These are phyloP conservation scores for Verticillium nonalfalfae DNA, from an alignment of 2,329 filamentous ascomycete genomes.

Conservation along the genomic window DNA sequence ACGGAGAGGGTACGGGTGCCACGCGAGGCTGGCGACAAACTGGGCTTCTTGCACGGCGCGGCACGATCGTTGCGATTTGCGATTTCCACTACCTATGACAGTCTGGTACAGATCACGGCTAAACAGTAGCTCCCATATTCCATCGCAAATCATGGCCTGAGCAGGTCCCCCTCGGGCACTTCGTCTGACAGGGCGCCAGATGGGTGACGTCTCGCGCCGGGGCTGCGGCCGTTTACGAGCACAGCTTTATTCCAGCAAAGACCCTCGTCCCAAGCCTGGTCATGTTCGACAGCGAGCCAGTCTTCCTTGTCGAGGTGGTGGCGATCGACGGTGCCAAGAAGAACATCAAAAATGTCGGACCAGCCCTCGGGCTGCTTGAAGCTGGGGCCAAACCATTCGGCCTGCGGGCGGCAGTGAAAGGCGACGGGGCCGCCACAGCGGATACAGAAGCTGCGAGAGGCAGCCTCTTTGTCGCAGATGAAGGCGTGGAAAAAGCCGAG, in stretches of 20 bases:
- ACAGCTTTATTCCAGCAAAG: slow-evolving; percentile 1
- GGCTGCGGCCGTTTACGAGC: not conserved
- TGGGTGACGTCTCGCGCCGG: not conserved
- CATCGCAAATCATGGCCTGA: not conserved
- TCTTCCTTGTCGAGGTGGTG: not conserved
- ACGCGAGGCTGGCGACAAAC: not conserved
- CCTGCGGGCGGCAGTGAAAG: not conserved
- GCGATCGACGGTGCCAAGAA: not conserved
- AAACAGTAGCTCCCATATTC: too few relatives aligned
- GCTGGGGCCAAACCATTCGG: slow-evolving; percentile 1
- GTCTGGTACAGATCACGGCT: too few relatives aligned
- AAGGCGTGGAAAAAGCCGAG: slow-evolving; percentile 18
- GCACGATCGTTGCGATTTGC: not conserved
- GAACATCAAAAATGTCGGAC: not conserved
- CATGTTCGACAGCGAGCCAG: not conserved
- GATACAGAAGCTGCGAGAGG: slow-evolving; percentile 17
- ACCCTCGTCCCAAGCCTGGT: not conserved
- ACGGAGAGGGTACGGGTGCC: not conserved
- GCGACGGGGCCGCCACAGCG: slow-evolving; percentile 13
- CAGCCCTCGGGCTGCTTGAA: slow-evolving; percentile 1
- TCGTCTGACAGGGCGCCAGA: not conserved
- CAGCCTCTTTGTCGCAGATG: slow-evolving; percentile 5
- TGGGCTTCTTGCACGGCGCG: not conserved
- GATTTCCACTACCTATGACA: not conserved
- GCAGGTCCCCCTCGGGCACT: not conserved